Evolutionary conservation across 192 early-diverging fungal genomes (phyloP), one percentile per base, ranked within the genome.

Genomic region (Backusella tuberculispora): DNA sequence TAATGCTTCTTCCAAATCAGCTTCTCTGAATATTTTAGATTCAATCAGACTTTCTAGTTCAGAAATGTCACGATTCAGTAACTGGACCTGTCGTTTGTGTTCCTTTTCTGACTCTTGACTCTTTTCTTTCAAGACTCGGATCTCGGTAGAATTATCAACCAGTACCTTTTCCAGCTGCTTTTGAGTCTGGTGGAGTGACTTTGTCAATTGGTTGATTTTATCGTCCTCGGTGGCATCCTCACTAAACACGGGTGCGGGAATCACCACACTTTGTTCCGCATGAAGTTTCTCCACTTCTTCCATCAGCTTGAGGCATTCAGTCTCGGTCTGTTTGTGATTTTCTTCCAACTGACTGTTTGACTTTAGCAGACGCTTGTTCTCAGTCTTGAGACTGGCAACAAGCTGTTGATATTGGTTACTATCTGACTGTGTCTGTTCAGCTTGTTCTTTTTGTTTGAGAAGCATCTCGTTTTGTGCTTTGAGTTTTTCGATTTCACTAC

Each of bases 271-370:
- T 40, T 74, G 42, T 76, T 93, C 91, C 3, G 82, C 77, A 67
- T 87, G 88, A 45, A 94, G 76, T 72, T 85, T 85, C 73, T 94
- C 93, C 48, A 92, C 87, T 72, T 94, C 93, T n/a, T 92, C 91
- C 76, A 91, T 88, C 47, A 93, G 81, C 66, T 91, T 89, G 44
- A 91, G 80, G 76, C 91, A 90, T 77, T 92, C 92, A 9, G 83
- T 88, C 68, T 94, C 93, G 24, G 91, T 83, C 76, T 89, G 88
- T 56, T 88, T 85, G 60, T 92, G 88, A 17, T 87, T 85, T 43
- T 90, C 87, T 69, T 84, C 70, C 8, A 93, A 76, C 38, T 85
- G 82, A 15, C 85, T 86, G 45, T 87, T 79, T 44, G 88, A 86
- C 17, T 76, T 74, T 63, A 81, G 80, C 24, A 88, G 70, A 47